A percentile compares a stretch with the other conserved stretches of the same genome.
phyloP scores from a whole-genome alignment of 2,329 filamentous ascomycete species.

The Fusarium setosum region DNA sequence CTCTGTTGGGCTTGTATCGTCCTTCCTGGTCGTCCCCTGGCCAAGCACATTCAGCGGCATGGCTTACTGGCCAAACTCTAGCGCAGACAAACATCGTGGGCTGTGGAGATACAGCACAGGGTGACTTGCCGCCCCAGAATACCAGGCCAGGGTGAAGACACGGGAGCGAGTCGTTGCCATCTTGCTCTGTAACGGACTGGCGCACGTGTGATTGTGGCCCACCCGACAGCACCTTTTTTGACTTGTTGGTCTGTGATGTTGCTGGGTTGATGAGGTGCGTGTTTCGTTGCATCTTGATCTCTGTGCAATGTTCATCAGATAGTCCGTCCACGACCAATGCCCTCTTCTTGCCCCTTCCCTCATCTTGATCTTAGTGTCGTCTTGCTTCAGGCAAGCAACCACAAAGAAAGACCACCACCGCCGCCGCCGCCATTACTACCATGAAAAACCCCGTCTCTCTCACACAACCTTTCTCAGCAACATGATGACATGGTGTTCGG shows the following conservation, averaged over 20 bases:
- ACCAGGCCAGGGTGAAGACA: conserved; percentile 12
- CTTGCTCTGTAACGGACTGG: conserved; percentile 21
- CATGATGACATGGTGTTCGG: conserved; percentile 39
- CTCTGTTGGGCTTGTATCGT: conserved; percentile 21
- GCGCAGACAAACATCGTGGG: conserved; percentile 33
- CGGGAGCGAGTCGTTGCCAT: conserved; percentile 14
- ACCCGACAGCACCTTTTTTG: conserved; percentile 5
- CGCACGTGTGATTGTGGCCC: conserved; percentile 25
- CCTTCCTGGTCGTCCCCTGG: conserved; percentile 22
- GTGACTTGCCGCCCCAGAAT: conserved; percentile 13
- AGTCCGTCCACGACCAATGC: background rate
- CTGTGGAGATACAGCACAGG: no score
- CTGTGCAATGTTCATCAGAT: conserved; percentile 12
- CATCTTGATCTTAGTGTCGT: conserved; percentile 15
- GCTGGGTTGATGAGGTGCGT: conserved; percentile 16
- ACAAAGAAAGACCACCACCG: conserved; percentile 4
- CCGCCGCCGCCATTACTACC: background rate
- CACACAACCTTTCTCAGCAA: conserved; percentile 22
- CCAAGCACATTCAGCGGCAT: conserved; percentile 30
- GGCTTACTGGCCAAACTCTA: conserved; percentile 34
- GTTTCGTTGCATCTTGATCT: conserved; percentile 24
- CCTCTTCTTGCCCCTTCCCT: background rate
- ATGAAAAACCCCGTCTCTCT: conserved; percentile 11
- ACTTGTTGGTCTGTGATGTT: conserved; percentile 24
- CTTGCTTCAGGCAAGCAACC: conserved; percentile 22